Conservation (phyloP, 2,329 filamentous ascomycete genomes). For the Cryphonectria carpinicola region DNA sequence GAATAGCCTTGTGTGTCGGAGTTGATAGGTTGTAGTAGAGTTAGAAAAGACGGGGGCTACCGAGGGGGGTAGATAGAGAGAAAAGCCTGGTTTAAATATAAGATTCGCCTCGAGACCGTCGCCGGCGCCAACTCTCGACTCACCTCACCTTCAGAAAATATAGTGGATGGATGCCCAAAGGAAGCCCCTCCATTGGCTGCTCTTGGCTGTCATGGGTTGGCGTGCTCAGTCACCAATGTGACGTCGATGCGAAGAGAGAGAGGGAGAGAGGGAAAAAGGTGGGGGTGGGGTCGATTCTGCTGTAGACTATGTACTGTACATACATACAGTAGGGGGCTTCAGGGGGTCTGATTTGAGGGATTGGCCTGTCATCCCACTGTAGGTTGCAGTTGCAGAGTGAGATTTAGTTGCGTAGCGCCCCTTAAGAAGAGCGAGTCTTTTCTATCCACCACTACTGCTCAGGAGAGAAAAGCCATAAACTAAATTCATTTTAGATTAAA, state of each 20-base stretch:
- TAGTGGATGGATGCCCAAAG: conserved; percentile 20
- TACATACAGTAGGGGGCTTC: neutral
- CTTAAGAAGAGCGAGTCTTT: neutral
- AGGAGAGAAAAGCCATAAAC: neutral
- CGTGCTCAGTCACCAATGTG: conserved; percentile 27
- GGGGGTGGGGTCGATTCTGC: conserved; percentile 11
- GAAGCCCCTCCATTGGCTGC: conserved; percentile 23
- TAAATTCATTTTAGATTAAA: too few relatives aligned
- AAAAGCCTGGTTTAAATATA: neutral
- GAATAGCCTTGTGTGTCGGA: neutral
- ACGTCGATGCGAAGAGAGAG: conserved; percentile 18
- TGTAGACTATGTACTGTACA: too few relatives aligned
- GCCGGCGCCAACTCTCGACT: conserved; percentile 5
- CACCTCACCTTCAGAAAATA: neutral
- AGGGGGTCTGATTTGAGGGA: neutral
- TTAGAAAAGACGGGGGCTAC: neutral
- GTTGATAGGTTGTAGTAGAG: neutral
- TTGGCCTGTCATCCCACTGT: neutral
- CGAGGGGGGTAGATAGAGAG: neutral
- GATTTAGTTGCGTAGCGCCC: neutral
- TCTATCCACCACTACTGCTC: neutral
- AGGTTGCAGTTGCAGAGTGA: neutral
- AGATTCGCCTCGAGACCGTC: conserved; percentile 14
- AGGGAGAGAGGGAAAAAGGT: neutral
- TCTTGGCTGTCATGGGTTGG: conserved; percentile 21